These are phyloP conservation scores for Didymella keratinophila DNA, from an alignment of 2,329 filamentous ascomycete species.

Conservation along the genomic window DNA sequence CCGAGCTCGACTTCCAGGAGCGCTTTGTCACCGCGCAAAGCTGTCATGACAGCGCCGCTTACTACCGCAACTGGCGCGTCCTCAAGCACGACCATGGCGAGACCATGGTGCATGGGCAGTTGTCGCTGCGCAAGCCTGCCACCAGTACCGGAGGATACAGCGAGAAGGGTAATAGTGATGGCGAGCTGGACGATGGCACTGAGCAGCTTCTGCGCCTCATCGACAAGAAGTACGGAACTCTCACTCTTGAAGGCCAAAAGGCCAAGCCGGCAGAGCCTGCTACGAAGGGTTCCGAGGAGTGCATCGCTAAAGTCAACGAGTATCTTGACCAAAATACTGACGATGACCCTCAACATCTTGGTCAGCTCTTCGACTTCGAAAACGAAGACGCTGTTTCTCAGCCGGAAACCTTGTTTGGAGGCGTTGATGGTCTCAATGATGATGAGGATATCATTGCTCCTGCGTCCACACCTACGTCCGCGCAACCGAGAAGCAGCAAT, in stretches of 20 bases:
- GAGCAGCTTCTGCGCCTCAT: neutral
- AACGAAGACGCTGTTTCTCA: neutral
- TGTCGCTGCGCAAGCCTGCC: neutral
- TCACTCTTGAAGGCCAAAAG: neutral
- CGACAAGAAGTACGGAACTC: neutral
- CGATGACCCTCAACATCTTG: neutral
- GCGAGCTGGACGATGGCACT: neutral
- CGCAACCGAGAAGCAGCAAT: neutral
- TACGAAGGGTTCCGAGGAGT: neutral
- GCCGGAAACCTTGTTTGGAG: neutral
- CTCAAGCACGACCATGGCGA: conserved; percentile 6
- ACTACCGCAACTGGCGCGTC: conserved; percentile 4
- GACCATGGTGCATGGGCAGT: conserved; percentile 10
- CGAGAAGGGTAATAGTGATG: neutral
- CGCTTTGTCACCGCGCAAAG: neutral
- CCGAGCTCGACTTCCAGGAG: neutral
- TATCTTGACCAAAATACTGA: neutral
- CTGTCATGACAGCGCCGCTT: neutral
- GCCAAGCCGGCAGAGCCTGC: neutral
- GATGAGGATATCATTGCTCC: neutral
- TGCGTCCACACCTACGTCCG: neutral
- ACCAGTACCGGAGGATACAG: neutral
- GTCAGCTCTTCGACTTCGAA: neutral
- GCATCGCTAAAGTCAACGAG: neutral
- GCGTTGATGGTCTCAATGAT: neutral